These are phyloP conservation scores for Auricularia cornea DNA, from an alignment of 768 basidiomycete genomes.

Conservation along the genomic window DNA sequence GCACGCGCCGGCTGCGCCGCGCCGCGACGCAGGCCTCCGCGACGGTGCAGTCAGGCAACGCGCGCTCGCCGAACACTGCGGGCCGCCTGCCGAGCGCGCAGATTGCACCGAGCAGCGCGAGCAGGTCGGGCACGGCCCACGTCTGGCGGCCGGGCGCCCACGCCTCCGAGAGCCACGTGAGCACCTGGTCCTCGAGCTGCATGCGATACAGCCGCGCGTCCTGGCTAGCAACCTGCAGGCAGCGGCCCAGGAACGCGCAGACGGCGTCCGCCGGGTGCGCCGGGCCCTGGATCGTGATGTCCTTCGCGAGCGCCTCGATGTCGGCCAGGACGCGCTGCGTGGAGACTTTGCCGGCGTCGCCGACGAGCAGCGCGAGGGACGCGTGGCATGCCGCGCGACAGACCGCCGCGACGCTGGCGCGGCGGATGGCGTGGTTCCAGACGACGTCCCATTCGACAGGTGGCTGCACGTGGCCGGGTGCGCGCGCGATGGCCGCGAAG, in stretches of 20 bases:
- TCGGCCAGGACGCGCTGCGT: conserved; percentile 48
- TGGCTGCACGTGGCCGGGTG: conserved; percentile 16
- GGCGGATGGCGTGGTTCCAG: conserved; percentile 77
- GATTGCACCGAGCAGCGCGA: conserved; percentile 54
- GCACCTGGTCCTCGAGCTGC: conserved; percentile 78
- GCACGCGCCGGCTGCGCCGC: conserved; percentile 46
- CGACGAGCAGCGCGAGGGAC: conserved; percentile 45
- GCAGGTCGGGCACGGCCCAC: conserved; percentile 35
- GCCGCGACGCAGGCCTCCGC: conserved; percentile 55
- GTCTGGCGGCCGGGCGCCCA: conserved; percentile 42
- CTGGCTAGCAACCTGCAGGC: conserved; percentile 62
- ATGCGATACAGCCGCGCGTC: conserved; percentile 79
- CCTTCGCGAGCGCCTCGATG: conserved; percentile 70
- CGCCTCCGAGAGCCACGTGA: conserved; percentile 69
- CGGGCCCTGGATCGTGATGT: conserved; percentile 88
- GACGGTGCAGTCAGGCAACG: conserved; percentile 63
- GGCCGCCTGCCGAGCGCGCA: conserved; percentile 43
- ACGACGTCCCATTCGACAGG: conserved; percentile 62
- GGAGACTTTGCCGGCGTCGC: conserved; percentile 3
- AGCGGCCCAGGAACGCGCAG: conserved; percentile 68
- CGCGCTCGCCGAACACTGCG: conserved; percentile 38
- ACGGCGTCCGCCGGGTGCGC: conserved; percentile 82
- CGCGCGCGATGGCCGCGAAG: conserved; percentile 60
- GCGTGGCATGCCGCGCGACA: conserved; percentile 76
- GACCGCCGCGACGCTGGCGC: conserved; percentile 46